Conservation (phyloP, 2,329 filamentous ascomycete species). For the Calonectria honghensis region DNA sequence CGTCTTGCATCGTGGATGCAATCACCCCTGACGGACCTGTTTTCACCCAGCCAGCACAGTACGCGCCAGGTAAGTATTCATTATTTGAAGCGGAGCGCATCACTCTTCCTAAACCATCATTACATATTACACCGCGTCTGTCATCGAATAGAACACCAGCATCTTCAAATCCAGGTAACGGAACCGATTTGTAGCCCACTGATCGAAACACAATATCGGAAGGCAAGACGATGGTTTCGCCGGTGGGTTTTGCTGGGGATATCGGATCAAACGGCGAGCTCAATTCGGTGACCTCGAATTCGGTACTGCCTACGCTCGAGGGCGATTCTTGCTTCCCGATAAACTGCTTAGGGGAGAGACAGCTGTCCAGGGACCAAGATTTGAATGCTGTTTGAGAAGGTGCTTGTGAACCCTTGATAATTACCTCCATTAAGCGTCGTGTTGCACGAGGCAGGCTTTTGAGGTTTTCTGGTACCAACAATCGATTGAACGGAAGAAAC, state of each 20-base stretch:
- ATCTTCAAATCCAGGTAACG: slow-evolving; percentile 83
- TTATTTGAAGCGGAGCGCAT: slow-evolving; percentile 60
- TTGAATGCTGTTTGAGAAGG: slow-evolving; percentile 71
- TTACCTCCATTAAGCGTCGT: slow-evolving; percentile 85
- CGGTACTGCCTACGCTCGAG: slow-evolving; percentile 76
- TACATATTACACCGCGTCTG: slow-evolving; percentile 83
- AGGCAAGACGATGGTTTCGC: slow-evolving; percentile 71
- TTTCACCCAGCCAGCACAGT: slow-evolving; percentile 98
- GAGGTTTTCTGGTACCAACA: slow-evolving; percentile 80
- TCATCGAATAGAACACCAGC: slow-evolving; percentile 87
- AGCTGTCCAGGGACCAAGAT: slow-evolving; percentile 90
- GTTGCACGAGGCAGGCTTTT: slow-evolving; percentile 84
- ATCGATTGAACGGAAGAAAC: slow-evolving; percentile 81
- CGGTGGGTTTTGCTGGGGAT: slow-evolving; percentile 69
- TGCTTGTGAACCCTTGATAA: slow-evolving; percentile 82
- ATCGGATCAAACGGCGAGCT: slow-evolving; percentile 72
- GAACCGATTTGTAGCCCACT: slow-evolving; percentile 93
- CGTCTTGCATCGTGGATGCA: slow-evolving; percentile 95
- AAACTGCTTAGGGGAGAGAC: slow-evolving; percentile 86
- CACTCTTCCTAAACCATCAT: slow-evolving; percentile 87
- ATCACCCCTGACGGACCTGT: slow-evolving; percentile 96
- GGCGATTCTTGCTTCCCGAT: slow-evolving; percentile 67
- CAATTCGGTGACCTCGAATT: slow-evolving; percentile 79
- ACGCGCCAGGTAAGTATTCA: slow-evolving; percentile 79
- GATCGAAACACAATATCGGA: slow-evolving; percentile 89